Evolutionary conservation across 768 basidiomycete genomes (phyloP), one percentile per base, ranked within the genome.

Genomic region (Suillus variegatus): DNA sequence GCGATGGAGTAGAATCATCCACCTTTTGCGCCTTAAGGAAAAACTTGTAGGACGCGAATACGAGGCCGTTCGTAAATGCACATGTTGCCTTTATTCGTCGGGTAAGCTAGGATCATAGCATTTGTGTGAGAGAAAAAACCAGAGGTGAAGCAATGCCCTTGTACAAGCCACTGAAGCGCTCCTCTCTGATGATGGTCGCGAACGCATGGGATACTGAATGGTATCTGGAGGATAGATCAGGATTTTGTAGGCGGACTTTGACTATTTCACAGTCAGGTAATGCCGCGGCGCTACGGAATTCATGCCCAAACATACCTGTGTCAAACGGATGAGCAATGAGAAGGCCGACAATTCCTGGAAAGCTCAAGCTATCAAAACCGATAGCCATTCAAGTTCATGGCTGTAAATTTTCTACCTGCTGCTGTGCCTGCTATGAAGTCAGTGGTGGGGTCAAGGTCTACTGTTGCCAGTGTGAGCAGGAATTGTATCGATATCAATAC

Each of bases 1-100:
- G 80, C 0, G 87, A 86, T 0, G 95, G 93, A 38, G 82, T 80
- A 1, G 76, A 73, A 3, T 80, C 72, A 57, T 76, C 71, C 1
- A 84, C 79, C 6, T 88, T 78, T 72, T 95, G 92, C 0, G 86
- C 66, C 57, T 86, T 85, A 81, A 94, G 86, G 61, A 95, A 82
- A 72, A 91, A 87, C 25, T 89, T 86, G 78, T 97, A 97, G 0
- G 89, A 88, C 0, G 93, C 85, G 75, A 97, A 97, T 4, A 96
- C 87, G 18, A 94, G 80, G 14, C 95, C 94, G 71, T 96, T 97
- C 81, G 94, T 84, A 2, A 91, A 78, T 0, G 92, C 91, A 28
- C 85, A 84, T 3, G 88, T 86, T 2, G 86, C 82, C 92, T 93
- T 67, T 32, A 9, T 56, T 20, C 25, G 4, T 5, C 36, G 20